Evolutionary conservation across 2,329 filamentous ascomycete genomes (phyloP).

Genomic region (Phaeosphaeriaceae sp.): DNA sequence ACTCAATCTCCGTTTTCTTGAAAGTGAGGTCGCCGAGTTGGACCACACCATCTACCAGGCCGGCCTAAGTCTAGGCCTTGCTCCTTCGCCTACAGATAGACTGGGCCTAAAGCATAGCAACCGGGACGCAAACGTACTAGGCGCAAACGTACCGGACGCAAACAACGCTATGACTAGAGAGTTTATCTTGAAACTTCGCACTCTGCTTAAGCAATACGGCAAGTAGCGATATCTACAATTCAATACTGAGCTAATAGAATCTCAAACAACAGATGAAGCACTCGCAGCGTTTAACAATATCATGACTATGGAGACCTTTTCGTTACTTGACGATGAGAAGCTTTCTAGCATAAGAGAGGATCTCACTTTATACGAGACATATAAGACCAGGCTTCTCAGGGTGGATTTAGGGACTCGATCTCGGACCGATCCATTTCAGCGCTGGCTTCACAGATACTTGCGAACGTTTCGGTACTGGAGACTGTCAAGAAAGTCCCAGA

Average conservation of each 20-base stretch:
- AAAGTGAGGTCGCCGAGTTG: conserved; percentile 40
- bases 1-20: conserved; percentile 44
- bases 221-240: too few relatives aligned
- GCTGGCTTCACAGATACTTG: conserved; percentile 22
- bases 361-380: conserved; percentile 37
- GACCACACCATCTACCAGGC: conserved; percentile 31
- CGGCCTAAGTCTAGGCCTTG: too few relatives aligned
- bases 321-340: neutral
- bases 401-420: conserved; percentile 35
- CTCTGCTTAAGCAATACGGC: too few relatives aligned
- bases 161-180: too few relatives aligned
- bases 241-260: neutral
- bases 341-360: conserved; percentile 28
- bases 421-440: conserved; percentile 22
- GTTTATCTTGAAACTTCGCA: too few relatives aligned
- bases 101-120: too few relatives aligned
- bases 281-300: too few relatives aligned
- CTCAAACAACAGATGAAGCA: too few relatives aligned
- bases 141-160: too few relatives aligned
- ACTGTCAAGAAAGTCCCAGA: conserved; percentile 14
- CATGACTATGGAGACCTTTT: too few relatives aligned
- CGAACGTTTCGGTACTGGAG: conserved; percentile 18
- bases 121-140: neutral
- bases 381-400: conserved; percentile 44
- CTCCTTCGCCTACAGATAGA: too few relatives aligned